Evolutionary conservation across 106 monocot species (phyloP).

Genomic region (Dactylorhiza incarnata): DNA sequence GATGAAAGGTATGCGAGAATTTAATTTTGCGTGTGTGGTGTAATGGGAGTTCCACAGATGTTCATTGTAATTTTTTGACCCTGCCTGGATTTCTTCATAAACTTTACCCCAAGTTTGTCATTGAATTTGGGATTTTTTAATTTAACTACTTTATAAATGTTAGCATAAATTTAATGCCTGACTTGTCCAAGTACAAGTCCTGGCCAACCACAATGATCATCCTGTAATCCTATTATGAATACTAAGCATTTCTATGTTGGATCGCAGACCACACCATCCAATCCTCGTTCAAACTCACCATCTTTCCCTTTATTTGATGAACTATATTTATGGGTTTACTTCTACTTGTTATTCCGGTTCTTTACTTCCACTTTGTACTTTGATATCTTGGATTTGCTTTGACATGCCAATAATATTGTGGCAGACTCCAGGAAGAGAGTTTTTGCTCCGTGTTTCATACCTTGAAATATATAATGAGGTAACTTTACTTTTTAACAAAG

Average conservation of each 20-base stretch:
- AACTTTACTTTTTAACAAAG: neutral
- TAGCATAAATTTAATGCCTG: neutral
- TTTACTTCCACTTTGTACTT: neutral
- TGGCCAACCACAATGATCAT: neutral
- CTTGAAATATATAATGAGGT: conserved; percentile 99
- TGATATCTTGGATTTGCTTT: neutral
- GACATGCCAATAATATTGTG: neutral
- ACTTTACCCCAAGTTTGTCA: neutral
- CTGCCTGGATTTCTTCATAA: neutral
- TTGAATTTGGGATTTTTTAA: neutral
- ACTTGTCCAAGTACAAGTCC: neutral
- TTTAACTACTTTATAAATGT: neutral
- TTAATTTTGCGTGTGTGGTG: neutral
- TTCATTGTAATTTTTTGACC: neutral
- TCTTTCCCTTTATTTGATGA: neutral
- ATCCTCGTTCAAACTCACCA: neutral
- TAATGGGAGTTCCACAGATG: neutral
- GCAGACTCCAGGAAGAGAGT: conserved; percentile 96
- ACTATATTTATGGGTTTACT: neutral
- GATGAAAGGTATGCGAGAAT: neutral
- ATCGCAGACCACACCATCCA: neutral
- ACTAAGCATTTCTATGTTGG: neutral
- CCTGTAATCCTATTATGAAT: neutral
- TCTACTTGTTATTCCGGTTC: neutral
- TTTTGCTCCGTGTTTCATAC: conserved; percentile 95